Conservation (phyloP, 169 alveolate species). For the Cyclospora cayetanensis region DNA sequence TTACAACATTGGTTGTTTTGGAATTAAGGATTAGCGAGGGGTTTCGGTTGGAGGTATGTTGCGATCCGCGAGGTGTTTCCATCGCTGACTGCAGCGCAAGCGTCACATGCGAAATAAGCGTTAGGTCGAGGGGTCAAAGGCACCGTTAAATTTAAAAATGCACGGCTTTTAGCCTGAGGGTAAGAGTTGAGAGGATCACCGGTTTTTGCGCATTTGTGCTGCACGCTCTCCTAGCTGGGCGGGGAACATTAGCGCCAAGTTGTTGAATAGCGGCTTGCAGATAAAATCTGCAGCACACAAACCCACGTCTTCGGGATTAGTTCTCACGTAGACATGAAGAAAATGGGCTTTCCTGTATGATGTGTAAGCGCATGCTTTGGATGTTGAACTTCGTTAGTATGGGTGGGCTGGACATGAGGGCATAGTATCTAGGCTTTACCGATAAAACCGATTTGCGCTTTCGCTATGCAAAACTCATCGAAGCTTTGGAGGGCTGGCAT, state of each 20-base stretch:
- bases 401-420: too few species aligned
- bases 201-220: slow-evolving; percentile 36
- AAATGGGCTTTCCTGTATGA: too few species aligned
- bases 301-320: too few species aligned
- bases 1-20: too few species aligned
- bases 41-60: too few species aligned
- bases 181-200: neutral
- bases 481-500: slow-evolving; percentile 43
- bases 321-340: too few species aligned
- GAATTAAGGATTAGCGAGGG: too few species aligned
- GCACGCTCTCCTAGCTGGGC: slow-evolving; percentile 66
- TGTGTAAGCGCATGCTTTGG: too few species aligned
- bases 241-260: slow-evolving; percentile 41
- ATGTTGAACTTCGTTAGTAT: too few species aligned
- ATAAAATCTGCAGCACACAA: slow-evolving; percentile 42
- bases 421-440: neutral
- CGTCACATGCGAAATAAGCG: too few species aligned
- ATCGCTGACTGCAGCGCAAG: too few species aligned
- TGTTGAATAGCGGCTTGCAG: slow-evolving; percentile 37
- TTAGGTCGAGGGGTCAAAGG: neutral
- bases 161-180: neutral
- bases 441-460: slow-evolving; percentile 66
- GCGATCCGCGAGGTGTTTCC: too few species aligned
- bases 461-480: slow-evolving; percentile 67
- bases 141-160: neutral